Evolutionary conservation across 495 filamentous ascomycete species (phyloP), one percentile per base, ranked within the genome.

Genomic region (Hypoxylon lienhwacheense): DNA sequence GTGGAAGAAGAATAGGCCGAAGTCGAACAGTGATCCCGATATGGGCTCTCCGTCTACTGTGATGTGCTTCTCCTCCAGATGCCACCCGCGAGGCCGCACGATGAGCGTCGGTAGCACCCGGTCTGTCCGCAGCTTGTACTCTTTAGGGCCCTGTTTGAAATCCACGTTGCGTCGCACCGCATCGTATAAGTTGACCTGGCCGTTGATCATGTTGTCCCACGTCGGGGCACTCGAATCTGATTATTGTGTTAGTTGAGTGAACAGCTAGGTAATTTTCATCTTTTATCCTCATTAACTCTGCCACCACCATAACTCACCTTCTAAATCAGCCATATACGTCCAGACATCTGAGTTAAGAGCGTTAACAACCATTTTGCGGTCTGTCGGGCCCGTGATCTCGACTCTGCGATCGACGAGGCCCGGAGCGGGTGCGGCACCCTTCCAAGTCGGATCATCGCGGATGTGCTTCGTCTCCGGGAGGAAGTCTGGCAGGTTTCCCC

Each of bases 241-340:
- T 19, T 10, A 31, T 31, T 25, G 29, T 39, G 33, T 65, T 47
- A 67, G 50, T 29, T 12, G 17, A 51, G 8, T 6, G 11, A 41
- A 12, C 2, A 25, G 5, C 12, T 21, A 7, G 26, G 19, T 6
- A 16, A 17, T n/a, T 32, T 15, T 31, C 17, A 21, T 25, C 22
- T 25, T 16, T 12, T 25, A 31, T 10, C 25, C 17, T 26, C 37
- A 19, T 24, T 16, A 25, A 5, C 14, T 8, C 35, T n/a, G 26
- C 8, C 7, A 20, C 34, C 7, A 21, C 26, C 40, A 22, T 7
- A 10, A 67, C 75, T 40, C 69, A 91, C 90, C 91, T 76, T 99
- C 93, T 49, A 99, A 93, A 76, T 99, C 93, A 20, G 93, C 95
- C 93, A 99, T 99, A 70, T 99, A 99, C 21, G 93, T 97, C 90